These are phyloP conservation scores for Yarrowia alimentaria DNA, from an alignment of 805 yeast species.

Conservation along the genomic window DNA sequence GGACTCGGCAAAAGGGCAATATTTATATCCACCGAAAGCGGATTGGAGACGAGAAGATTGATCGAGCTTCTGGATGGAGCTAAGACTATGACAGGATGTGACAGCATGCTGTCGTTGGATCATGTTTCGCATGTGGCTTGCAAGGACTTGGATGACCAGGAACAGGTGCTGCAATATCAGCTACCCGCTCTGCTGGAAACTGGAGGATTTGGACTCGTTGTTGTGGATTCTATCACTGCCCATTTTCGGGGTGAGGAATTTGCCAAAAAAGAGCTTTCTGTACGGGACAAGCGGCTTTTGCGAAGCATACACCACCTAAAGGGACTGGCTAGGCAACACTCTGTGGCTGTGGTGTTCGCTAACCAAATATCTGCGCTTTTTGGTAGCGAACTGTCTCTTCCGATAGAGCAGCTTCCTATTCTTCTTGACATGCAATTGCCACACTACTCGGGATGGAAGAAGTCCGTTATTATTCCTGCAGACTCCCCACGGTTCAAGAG, in stretches of 20 bases:
- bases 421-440: constrained; percentile 65
- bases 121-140: constrained; percentile 57
- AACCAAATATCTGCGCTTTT: constrained; percentile 73
- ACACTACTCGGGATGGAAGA: constrained; percentile 69
- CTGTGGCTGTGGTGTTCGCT: constrained; percentile 64
- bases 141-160: constrained; percentile 67
- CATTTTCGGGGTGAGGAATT: constrained; percentile 64
- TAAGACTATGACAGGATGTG: constrained; percentile 28
- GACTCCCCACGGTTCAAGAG: no score
- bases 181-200: constrained; percentile 55
- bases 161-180: constrained; percentile 67
- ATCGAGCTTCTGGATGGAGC: constrained; percentile 44
- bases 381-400: constrained; percentile 38
- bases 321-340: constrained; percentile 47
- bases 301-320: constrained; percentile 50
- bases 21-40: constrained; percentile 77
- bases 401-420: constrained; percentile 42
- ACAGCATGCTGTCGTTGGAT: constrained; percentile 40
- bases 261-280: constrained; percentile 1
- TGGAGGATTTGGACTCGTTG: constrained; percentile 51
- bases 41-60: constrained; percentile 64
- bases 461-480: background rate
- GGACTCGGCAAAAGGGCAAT: constrained; percentile 56
- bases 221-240: constrained; percentile 75
- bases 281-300: constrained; percentile 18